Evolutionary conservation across 2,329 filamentous ascomycete species (phyloP).

Genomic region (Phaeosphaeria sp.): DNA sequence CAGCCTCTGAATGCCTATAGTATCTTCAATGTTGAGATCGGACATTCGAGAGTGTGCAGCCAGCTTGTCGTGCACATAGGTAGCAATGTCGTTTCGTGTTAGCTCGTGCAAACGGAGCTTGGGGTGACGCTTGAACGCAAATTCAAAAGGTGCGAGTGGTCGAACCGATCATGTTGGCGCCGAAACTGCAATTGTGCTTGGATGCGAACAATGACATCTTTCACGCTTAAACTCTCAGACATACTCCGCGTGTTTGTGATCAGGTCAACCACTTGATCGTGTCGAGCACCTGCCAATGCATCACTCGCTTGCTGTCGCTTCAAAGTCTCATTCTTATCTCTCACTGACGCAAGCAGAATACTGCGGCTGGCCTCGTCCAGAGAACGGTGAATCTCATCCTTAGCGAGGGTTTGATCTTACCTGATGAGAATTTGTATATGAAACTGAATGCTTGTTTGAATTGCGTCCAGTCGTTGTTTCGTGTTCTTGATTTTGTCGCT

Average conservation of each 20-base stretch:
- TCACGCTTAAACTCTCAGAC: neutral
- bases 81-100: conserved; percentile 3
- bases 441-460: neutral
- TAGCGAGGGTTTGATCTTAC: neutral
- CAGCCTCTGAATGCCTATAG: neutral
- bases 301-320: neutral
- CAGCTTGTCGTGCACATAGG: conserved; percentile 5
- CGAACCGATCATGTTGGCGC: neutral
- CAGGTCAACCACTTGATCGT: neutral
- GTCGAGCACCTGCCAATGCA: neutral
- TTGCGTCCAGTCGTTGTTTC: neutral
- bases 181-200: neutral
- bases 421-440: neutral
- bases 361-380: neutral
- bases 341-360: neutral
- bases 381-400: neutral
- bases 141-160: conserved; percentile 5
- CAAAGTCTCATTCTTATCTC: neutral
- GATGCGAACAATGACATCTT: neutral
- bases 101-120: conserved; percentile 8
- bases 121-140: neutral
- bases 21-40: neutral
- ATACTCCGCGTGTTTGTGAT: neutral
- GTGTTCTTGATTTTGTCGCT: conserved; percentile 1
- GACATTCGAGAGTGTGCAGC: neutral